These are phyloP conservation scores for Actinomortierella ambigua DNA, from an alignment of 371 early-diverging fungal species.

Conservation along the genomic window DNA sequence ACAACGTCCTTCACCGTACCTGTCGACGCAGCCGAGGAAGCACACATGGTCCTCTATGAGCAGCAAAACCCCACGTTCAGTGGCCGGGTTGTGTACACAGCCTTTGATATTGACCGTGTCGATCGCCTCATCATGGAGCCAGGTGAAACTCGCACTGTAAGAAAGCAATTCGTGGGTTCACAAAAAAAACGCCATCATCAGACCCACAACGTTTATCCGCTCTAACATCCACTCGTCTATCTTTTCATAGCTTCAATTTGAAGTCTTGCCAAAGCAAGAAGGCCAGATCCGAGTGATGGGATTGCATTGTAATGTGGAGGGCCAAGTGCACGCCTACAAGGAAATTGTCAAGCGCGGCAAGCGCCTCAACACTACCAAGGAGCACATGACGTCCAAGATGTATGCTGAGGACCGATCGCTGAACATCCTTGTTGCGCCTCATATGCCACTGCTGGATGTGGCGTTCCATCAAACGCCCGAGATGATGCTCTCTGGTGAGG, in stretches of 20 bases:
- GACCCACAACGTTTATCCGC: neutral
- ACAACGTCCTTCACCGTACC: slow-evolving; percentile 40
- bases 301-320: slow-evolving; percentile 78
- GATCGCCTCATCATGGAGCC: slow-evolving; percentile 42
- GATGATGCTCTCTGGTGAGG: slow-evolving; percentile 83
- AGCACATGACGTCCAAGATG: slow-evolving; percentile 55
- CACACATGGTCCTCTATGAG: slow-evolving; percentile 35
- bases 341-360: slow-evolving; percentile 73
- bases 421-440: slow-evolving; percentile 75
- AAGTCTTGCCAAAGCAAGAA: slow-evolving; percentile 73
- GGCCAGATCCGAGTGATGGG: slow-evolving; percentile 79
- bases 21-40: slow-evolving; percentile 38
- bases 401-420: slow-evolving; percentile 78
- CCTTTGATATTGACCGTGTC: slow-evolving; percentile 39
- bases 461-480: slow-evolving; percentile 78
- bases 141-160: slow-evolving; percentile 32
- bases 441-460: slow-evolving; percentile 86
- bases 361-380: slow-evolving; percentile 77
- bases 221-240: neutral
- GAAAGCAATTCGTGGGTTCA: neutral
- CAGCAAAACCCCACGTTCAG: slow-evolving; percentile 34
- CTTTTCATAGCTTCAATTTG: slow-evolving; percentile 65
- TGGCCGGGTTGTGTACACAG: slow-evolving; percentile 33
- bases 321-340: slow-evolving; percentile 71
- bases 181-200: neutral